These are phyloP conservation scores for Globisporangium paroecandrum DNA, from an alignment of 352 stramenopile genomes.

Conservation along the genomic window DNA sequence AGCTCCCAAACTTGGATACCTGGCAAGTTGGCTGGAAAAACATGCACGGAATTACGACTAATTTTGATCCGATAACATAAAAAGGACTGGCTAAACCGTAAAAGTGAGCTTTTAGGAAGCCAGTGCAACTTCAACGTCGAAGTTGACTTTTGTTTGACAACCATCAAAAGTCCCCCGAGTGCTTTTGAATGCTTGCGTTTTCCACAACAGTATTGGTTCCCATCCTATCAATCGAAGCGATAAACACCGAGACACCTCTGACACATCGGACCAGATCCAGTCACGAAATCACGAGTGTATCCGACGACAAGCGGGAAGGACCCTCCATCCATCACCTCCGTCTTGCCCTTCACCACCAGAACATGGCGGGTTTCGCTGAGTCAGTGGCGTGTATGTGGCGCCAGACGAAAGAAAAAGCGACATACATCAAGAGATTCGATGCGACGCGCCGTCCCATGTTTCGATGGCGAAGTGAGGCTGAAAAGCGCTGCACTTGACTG, in stretches of 20 bases:
- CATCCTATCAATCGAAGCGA: background rate
- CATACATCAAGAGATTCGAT: background rate
- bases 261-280: background rate
- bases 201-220: background rate
- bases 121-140: constrained; percentile 14
- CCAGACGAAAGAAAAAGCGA: background rate
- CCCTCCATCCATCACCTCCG: background rate
- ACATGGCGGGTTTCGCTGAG: background rate
- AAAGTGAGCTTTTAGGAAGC: background rate
- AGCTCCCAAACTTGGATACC: no score
- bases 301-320: background rate
- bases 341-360: background rate
- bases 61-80: background rate
- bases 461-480: background rate
- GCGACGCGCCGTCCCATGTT: background rate
- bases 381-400: background rate
- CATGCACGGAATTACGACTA: background rate
- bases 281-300: background rate
- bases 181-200: background rate
- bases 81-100: background rate
- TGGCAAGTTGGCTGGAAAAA: background rate
- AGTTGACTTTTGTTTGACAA: background rate
- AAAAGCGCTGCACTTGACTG: background rate
- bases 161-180: no score
- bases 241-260: background rate